These are phyloP conservation scores for Eucalyptus grandis DNA, from an alignment of 345 rosid genomes.

Conservation along the genomic window DNA sequence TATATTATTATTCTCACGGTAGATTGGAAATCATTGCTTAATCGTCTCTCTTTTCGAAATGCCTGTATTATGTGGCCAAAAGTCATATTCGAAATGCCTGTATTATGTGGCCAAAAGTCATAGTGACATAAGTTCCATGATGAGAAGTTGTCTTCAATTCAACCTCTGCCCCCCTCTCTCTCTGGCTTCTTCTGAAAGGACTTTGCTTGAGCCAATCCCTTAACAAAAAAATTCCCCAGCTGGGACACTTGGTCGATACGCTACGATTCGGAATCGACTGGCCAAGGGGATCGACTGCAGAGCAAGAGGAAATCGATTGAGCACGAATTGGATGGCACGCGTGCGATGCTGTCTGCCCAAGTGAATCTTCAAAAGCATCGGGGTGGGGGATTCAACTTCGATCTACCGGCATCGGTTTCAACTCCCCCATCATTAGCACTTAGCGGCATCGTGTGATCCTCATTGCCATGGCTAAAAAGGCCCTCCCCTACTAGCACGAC, in stretches of 20 bases:
- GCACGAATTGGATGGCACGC: not conserved
- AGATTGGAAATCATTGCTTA: fast-evolving
- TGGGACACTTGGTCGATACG: not conserved
- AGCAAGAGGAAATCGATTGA: not conserved
- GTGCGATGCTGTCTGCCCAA: not conserved
- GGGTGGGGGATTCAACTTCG: not conserved
- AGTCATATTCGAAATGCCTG: no score
- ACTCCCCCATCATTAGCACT: not conserved
- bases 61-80: no score
- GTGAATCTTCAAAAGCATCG: not conserved
- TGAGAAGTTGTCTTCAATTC: not conserved
- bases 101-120: not conserved
- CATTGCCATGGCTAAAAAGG: not conserved
- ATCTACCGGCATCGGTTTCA: not conserved
- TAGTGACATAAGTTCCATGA: not conserved
- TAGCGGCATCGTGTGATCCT: not conserved
- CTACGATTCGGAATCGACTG: not conserved
- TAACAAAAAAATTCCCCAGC: not conserved
- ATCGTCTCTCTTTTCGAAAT: not conserved
- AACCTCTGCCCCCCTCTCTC: not conserved
- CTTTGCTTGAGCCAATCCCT: not conserved
- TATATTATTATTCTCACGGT: fast-evolving
- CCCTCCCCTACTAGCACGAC: not conserved
- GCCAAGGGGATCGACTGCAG: not conserved
- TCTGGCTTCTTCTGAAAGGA: not conserved